Base-by-base conservation (phyloP, 1,284 basidiomycete genomes). In the Boletus semigastroideus region DNA sequence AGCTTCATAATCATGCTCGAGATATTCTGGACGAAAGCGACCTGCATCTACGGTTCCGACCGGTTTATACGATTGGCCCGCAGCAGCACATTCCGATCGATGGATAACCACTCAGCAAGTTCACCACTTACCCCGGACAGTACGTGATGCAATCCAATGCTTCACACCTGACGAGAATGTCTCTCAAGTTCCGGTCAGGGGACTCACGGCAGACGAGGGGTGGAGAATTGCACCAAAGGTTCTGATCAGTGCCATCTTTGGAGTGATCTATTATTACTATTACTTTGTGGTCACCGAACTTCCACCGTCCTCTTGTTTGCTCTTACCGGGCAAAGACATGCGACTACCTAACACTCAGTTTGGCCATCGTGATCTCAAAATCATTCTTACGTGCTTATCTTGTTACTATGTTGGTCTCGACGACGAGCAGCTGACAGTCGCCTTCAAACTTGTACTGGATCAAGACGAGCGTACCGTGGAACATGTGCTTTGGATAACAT, bases 11-110 rank as follows among this genome's bases (percentile, higher is more conserved):
- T 25, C 22, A 20, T 4, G 22, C n/a, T 33, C 34, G 49, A 28
- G 49, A 50, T 19, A 19, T 50, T 1, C 5, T 50, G 28, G 48
- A 49, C 11, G 48, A 49, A 12, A 46, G 42, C 16, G 48, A 49
- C 31, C 31, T 33, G 31, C 31, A 33, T 33, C 13, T 36, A 16
- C 27, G 42, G 4, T 49, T 38, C 28, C 48, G 46, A 31, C 8
- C 46, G 20, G 13, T 46, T 14, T 46, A 49, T 11, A 38, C 48
- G 3, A n/a, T 49, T 5, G 48, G 48, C n/a, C 12, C 14, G 13
- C 27, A 49, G 13, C 14, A n/a, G 25, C 43, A 48, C 10, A 20
- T 50, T 16, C 49, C 2, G 28, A 49, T 7, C 45, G 45, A 13
- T 50, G 49, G 49, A 40, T 30, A 5, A 40, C 31, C 2, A 49